A percentile compares a stretch with the other conserved stretches of the same genome.
Evolutionary conservation across 1,139 yeast species (phyloP).

Genomic region (Geotrichum restrictum): DNA sequence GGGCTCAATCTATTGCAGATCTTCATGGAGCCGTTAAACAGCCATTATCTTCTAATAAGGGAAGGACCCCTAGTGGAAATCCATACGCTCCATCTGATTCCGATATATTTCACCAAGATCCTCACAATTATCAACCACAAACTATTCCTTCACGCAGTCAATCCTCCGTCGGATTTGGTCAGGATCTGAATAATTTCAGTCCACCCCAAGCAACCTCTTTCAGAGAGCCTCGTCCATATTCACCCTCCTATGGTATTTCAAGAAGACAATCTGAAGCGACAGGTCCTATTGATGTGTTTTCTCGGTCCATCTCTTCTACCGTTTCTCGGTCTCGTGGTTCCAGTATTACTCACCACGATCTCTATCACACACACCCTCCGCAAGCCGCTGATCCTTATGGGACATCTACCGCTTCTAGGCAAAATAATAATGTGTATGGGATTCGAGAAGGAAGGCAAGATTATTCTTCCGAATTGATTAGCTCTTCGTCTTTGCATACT

Average conservation of each 20-base stretch:
- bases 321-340: conserved; percentile 3
- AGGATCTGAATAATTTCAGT: not conserved
- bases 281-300: not conserved
- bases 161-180: conserved; percentile 15
- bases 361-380: conserved; percentile 1
- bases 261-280: not conserved
- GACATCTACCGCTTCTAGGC: not conserved
- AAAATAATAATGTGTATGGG: not conserved
- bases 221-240: not conserved
- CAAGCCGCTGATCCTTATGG: not conserved
- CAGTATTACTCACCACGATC: not conserved
- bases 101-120: not conserved
- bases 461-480: not conserved
- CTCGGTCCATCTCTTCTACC: conserved; percentile 2
- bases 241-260: conserved; percentile 5
- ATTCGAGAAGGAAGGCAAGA: conserved; percentile 1
- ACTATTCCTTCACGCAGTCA: conserved; percentile 19
- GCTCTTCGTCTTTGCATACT: not conserved
- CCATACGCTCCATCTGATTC: not conserved
- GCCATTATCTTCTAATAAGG: conserved; percentile 18
- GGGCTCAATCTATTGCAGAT: conserved; percentile 16
- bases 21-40: conserved; percentile 14
- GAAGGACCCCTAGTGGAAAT: not conserved
- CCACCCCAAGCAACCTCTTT: not conserved
- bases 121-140: not conserved